Conservation (phyloP, 306 rosid genomes). For the Cucurbita ficifolia region DNA sequence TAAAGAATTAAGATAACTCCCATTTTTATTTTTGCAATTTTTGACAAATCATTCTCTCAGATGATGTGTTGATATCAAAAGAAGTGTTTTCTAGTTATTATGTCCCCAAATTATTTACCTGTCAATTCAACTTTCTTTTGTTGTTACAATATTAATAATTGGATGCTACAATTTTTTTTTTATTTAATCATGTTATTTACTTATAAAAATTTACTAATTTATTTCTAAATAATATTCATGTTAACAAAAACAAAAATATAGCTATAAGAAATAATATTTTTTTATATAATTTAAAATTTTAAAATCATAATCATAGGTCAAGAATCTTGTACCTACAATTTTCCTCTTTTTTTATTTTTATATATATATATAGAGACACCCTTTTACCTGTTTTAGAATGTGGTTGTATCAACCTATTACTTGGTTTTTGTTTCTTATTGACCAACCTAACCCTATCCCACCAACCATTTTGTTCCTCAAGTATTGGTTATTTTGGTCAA, state of each 20-base stretch:
- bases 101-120: background rate
- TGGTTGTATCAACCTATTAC: background rate
- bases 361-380: background rate
- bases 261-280: no score
- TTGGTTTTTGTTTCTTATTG: background rate
- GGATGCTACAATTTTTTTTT: no score
- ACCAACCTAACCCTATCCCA: background rate
- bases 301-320: no score
- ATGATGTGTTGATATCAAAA: background rate
- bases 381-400: background rate
- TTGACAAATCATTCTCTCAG: background rate
- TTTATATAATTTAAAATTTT: no score
- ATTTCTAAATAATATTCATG: no score
- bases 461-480: background rate
- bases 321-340: no score
- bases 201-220: no score
- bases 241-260: no score
- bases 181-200: no score
- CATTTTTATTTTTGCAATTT: background rate
- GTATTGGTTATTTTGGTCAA: background rate
- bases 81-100: background rate
- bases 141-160: no score
- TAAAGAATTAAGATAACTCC: no score
- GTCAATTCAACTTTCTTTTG: background rate
- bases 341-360: background rate